These are phyloP conservation scores for Laburnicola sp. DNA, from an alignment of 2,329 filamentous ascomycete species.

Conservation along the genomic window DNA sequence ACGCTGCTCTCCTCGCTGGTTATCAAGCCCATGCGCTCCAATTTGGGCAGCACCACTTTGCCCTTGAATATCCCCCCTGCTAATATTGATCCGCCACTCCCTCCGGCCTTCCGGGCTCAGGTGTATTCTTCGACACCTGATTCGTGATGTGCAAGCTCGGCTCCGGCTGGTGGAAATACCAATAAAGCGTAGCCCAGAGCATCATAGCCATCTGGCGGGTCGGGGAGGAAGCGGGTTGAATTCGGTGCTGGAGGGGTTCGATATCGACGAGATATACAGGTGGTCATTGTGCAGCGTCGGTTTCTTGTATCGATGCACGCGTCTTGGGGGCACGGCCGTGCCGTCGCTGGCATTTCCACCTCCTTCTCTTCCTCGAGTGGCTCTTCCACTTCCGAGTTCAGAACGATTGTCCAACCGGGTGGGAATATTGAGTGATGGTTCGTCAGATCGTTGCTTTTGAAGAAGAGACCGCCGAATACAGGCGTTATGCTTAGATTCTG, in stretches of 20 bases:
- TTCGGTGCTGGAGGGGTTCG: constrained; percentile 76
- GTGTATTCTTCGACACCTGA: constrained; percentile 66
- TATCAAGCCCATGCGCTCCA: constrained; percentile 90
- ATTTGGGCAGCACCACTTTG: constrained; percentile 80
- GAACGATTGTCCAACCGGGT: constrained; percentile 84
- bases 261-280: constrained; percentile 90
- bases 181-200: constrained; percentile 91
- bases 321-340: constrained; percentile 26
- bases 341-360: constrained; percentile 24
- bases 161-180: constrained; percentile 91
- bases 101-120: constrained; percentile 68
- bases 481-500: constrained; percentile 79
- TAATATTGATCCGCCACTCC: constrained; percentile 88
- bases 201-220: constrained; percentile 94
- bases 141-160: constrained; percentile 68
- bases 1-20: constrained; percentile 74
- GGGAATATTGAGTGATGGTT: constrained; percentile 70
- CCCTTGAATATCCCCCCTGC: constrained; percentile 84
- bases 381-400: constrained; percentile 67
- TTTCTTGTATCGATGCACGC: constrained; percentile 66
- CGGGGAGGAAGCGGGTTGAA: constrained; percentile 77
- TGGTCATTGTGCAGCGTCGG: constrained; percentile 80
- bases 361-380: constrained; percentile 39
- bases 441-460: constrained; percentile 79
- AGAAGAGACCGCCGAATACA: constrained; percentile 88